A percentile compares a stretch with the other conserved stretches of the same genome.
phyloP scores from a whole-genome alignment of 768 basidiomycete genomes.

The Hypholoma sublateritium region DNA sequence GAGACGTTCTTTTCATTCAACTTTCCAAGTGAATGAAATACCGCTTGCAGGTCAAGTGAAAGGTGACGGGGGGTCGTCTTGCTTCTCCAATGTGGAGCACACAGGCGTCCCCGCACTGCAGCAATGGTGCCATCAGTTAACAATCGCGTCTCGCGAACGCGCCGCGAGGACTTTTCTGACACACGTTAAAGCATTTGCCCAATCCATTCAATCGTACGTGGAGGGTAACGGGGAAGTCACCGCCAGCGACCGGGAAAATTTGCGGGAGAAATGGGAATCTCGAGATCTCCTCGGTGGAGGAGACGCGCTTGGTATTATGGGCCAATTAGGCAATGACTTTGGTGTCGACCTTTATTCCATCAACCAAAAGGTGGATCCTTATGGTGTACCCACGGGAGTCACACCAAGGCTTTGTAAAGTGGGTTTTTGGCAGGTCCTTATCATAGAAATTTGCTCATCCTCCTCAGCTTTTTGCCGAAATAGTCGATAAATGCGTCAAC shows the following conservation, averaged over 20 bases:
- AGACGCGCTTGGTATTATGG: constrained; percentile 21
- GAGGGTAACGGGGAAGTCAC: constrained; percentile 54
- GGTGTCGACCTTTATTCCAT: constrained; percentile 35
- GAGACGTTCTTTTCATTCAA: neutral
- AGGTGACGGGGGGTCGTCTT: constrained; percentile 58
- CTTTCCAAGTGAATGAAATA: neutral
- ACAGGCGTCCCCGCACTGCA: constrained; percentile 59
- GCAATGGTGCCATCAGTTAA: constrained; percentile 56
- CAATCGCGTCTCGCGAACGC: constrained; percentile 51
- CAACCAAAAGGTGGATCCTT: constrained; percentile 40
- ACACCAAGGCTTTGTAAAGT: constrained; percentile 44
- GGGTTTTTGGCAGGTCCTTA: constrained; percentile 10
- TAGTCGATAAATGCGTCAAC: constrained; percentile 44
- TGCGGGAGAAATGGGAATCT: constrained; percentile 57
- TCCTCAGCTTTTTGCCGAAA: constrained; percentile 43
- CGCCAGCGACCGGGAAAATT: constrained; percentile 43
- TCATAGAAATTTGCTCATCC: neutral
- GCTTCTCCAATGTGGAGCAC: constrained; percentile 51
- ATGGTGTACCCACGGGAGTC: constrained; percentile 44
- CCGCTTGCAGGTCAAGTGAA: constrained; percentile 47
- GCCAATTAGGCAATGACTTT: constrained; percentile 20
- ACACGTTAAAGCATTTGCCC: constrained; percentile 49
- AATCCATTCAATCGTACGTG: constrained; percentile 47
- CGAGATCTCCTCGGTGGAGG: constrained; percentile 21
- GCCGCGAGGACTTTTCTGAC: constrained; percentile 42